These are phyloP conservation scores for Mortierella sp. DNA, from an alignment of 371 early-diverging fungal species.

Conservation along the genomic window DNA sequence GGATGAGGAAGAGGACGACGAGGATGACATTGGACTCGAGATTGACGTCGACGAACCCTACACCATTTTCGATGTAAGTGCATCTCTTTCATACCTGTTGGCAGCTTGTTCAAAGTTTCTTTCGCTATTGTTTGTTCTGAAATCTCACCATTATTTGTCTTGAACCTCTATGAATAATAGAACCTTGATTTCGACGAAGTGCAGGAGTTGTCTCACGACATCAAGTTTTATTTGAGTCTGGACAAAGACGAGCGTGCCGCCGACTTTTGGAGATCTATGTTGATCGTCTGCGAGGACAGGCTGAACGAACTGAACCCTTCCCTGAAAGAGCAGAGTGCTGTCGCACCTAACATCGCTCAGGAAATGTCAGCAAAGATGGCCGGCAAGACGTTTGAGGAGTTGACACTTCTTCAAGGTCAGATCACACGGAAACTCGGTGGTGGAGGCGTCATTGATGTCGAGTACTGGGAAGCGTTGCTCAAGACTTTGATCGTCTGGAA, in stretches of 20 bases:
- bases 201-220: conserved; percentile 86
- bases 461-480: conserved; percentile 93
- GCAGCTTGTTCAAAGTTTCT: background rate
- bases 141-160: background rate
- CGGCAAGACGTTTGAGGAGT: conserved; percentile 81
- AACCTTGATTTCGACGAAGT: conserved; percentile 76
- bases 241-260: conserved; percentile 82
- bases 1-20: conserved; percentile 70
- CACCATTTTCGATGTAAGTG: conserved; percentile 79
- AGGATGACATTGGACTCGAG: conserved; percentile 81
- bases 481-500: conserved; percentile 85
- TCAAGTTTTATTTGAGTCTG: conserved; percentile 85
- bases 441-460: conserved; percentile 87
- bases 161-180: conserved; percentile 30
- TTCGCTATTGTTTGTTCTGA: background rate
- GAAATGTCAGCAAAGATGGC: conserved; percentile 80
- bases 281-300: conserved; percentile 85
- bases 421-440: conserved; percentile 79
- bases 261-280: conserved; percentile 89
- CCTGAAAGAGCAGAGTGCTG: conserved; percentile 38
- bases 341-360: conserved; percentile 61
- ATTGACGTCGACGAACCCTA: conserved; percentile 92
- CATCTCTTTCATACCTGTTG: background rate
- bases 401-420: conserved; percentile 78
- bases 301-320: conserved; percentile 63